Percentiles rank a stretch among this genome's conserved stretches.
phyloP scores from a whole-genome alignment of 257 asterid genomes.

The Capsicum baccatum region DNA sequence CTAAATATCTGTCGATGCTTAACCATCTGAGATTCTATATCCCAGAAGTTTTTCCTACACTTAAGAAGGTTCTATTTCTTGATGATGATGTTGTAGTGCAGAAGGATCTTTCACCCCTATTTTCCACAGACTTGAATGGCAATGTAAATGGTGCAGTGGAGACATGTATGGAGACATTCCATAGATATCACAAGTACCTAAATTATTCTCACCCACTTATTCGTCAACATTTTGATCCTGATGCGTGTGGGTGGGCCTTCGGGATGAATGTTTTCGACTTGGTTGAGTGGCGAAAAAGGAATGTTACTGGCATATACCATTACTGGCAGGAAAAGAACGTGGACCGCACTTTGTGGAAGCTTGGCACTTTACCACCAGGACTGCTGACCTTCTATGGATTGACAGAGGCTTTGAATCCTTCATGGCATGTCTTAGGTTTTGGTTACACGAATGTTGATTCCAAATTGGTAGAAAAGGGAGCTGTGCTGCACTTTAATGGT shows the following conservation, averaged over 20 bases:
- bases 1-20: slow-evolving; percentile 56
- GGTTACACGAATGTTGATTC: slow-evolving; percentile 55
- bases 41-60: slow-evolving; percentile 53
- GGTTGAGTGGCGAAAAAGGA: slow-evolving; percentile 54
- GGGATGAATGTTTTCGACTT: slow-evolving; percentile 58
- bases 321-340: slow-evolving; percentile 60
- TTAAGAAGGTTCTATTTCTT: slow-evolving; percentile 52
- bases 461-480: slow-evolving; percentile 50
- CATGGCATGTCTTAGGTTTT: slow-evolving; percentile 58
- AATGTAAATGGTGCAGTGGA: slow-evolving; percentile 62
- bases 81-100: slow-evolving; percentile 58
- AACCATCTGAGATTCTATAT: slow-evolving; percentile 58
- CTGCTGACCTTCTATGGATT: slow-evolving; percentile 55
- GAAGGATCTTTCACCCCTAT: slow-evolving; percentile 51
- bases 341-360: slow-evolving; percentile 55
- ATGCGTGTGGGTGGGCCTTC: slow-evolving; percentile 67
- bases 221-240: slow-evolving; percentile 53
- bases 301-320: slow-evolving; percentile 56
- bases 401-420: slow-evolving; percentile 49
- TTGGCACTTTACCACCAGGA: slow-evolving; percentile 59
- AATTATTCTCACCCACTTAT: slow-evolving; percentile 54
- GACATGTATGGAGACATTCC: slow-evolving; percentile 58
- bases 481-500: slow-evolving; percentile 55
- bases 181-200: slow-evolving; percentile 54
- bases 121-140: slow-evolving; percentile 50